Evolutionary conservation across 2,329 filamentous ascomycete species (phyloP), one percentile per base, ranked within the genome.

Genomic region (Thelonectria discophora): DNA sequence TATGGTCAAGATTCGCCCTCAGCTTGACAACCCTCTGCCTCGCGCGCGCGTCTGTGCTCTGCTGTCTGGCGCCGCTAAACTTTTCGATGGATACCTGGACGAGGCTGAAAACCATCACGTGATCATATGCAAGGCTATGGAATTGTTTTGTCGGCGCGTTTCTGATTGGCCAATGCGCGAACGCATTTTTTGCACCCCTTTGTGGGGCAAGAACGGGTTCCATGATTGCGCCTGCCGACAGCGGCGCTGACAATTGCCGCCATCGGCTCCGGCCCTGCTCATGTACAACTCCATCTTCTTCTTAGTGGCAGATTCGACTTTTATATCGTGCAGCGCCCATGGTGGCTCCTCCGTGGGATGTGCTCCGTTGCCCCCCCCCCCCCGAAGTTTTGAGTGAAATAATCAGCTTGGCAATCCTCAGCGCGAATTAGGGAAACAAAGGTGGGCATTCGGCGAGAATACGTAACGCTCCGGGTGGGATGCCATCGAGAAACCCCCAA

Each of bases 181-280:
- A 59, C 34, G 62, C 68, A 68, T 68, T 62, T 67, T n/a, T n/a
- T n/a, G n/a, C n/a, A n/a, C n/a, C n/a, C n/a, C 24, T 24, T 7
- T 65, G 34, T 69, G 69, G 69, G 65, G 64, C 60, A 59, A 45
- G 18, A n/a, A 48, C 47, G 55, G 45, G 43, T 46, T 58, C 63
- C 34, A 53, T 54, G 55, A 48, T 58, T 49, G 60, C 27, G 50
- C 52, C 57, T 69, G 65, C 69, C 69, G 69, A 72, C 63, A 65
- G 62, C 69, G 69, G 69, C 65, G 69, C 59, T 62, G 62, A 65
- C 50, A 71, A 66, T 60, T 63, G 66, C 69, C 69, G 66, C 69
- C 63, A 68, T 65, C 52, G 27, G n/a, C 6, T 27, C 21, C 32
- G n/a, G 42, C n/a, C 18, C 47, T 54, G 4, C n/a, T 45, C 13